Conservation (phyloP, 2,329 filamentous ascomycete genomes). For the Colletotrichum destructivum region DNA sequence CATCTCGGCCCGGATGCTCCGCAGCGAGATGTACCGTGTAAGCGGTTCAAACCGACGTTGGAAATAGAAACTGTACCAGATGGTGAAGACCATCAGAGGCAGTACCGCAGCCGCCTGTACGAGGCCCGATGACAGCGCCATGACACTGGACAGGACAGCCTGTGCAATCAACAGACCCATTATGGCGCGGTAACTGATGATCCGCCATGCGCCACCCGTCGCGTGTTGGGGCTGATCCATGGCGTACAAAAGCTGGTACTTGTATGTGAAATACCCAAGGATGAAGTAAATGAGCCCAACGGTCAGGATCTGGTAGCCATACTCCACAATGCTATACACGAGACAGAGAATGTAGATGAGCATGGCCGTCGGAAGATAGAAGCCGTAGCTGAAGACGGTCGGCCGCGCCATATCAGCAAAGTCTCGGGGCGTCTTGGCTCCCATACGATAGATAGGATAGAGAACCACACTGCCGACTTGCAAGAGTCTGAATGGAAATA, state of each 20-base stretch:
- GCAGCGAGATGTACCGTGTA: constrained; percentile 91
- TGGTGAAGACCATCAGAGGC: constrained; percentile 83
- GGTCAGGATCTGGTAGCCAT: constrained; percentile 85
- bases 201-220: constrained; percentile 93
- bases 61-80: constrained; percentile 93
- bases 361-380: constrained; percentile 93
- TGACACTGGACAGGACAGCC: constrained; percentile 88
- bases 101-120: constrained; percentile 80
- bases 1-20: constrained; percentile 78
- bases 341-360: constrained; percentile 95
- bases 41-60: constrained; percentile 86
- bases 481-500: constrained; percentile 92
- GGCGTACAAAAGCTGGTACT: constrained; percentile 96
- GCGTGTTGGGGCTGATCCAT: constrained; percentile 98
- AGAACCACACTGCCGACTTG: constrained; percentile 89
- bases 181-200: constrained; percentile 94
- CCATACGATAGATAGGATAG: constrained; percentile 84
- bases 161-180: constrained; percentile 92
- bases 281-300: constrained; percentile 88
- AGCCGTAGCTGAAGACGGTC: constrained; percentile 93
- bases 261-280: constrained; percentile 91
- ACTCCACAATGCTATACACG: constrained; percentile 89
- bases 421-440: constrained; percentile 90
- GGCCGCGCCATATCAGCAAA: constrained; percentile 86
- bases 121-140: constrained; percentile 82